Conservation (phyloP, 371 early-diverging fungal species). For the Mucor circinelloides region DNA sequence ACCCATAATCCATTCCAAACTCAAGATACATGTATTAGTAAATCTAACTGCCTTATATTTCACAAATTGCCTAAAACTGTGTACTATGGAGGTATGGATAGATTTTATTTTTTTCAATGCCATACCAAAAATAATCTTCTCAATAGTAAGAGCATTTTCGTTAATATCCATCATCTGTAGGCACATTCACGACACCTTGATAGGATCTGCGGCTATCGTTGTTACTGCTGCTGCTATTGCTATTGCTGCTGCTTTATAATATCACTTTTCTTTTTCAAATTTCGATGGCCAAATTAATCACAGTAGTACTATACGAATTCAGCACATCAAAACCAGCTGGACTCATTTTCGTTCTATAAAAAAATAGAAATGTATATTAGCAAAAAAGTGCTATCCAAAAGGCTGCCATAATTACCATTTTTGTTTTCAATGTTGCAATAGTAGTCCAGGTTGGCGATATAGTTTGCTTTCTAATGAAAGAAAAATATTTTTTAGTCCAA, state of each 20-base stretch:
- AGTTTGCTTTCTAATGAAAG: constrained; percentile 6
- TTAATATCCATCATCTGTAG: constrained; percentile 11
- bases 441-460: constrained; percentile 1
- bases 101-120: constrained; percentile 8
- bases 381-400: not conserved
- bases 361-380: not conserved
- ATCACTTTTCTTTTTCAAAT: constrained; percentile 4
- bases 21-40: too few relatives aligned
- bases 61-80: too few relatives aligned
- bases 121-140: constrained; percentile 11
- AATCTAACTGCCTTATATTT: too few relatives aligned
- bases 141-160: constrained; percentile 11
- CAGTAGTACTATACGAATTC: constrained; percentile 9
- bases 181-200: constrained; percentile 1
- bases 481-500: constrained; percentile 9
- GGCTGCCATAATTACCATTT: constrained; percentile 1
- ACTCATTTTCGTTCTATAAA: constrained; percentile 10
- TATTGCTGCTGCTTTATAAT: constrained; percentile 2
- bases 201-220: not conserved
- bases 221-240: constrained; percentile 2
- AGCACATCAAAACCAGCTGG: constrained; percentile 13
- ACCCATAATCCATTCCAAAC: too few relatives aligned
- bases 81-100: constrained; percentile 4
- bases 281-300: not conserved
- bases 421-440: constrained; percentile 9